Base-by-base conservation (phyloP, 2,329 filamentous ascomycete genomes). In the Monilinia fructigena region DNA sequence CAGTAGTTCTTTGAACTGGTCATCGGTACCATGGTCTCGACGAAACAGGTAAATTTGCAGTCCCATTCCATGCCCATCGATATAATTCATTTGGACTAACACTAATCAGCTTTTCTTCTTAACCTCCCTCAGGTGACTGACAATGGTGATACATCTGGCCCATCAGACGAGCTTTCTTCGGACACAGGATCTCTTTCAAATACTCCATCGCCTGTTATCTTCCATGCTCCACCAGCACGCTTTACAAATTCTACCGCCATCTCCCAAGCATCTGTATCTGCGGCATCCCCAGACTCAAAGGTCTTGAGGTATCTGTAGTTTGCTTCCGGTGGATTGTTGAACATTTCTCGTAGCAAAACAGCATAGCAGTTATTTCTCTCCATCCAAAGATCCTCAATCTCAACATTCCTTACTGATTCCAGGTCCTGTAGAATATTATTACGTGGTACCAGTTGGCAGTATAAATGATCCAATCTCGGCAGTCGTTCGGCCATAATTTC, bases 401-500 rank as follows among this genome's bases (percentile, higher is more conserved):
- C 45, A 40, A 67, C 35, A 3, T 16, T 35, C 16, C n/a, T 56
- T 47, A 54, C 63, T 38, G 47, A 10, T 16, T 55, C 47, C 26
- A 35, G 14, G 8, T 67, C 23, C 26, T 64, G 16, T 11, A 80
- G 75, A 1, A 78, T 71, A 54, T 72, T 65, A 59, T 73, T 74
- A 50, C 73, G 70, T 1, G 82, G 82, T 3, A 80, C 79, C 16
- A 83, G 69, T 63, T 87, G 86, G 16, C 88, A 76, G 65, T 81
- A 87, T 0, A 89, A 76, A 16, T 78, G 78, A 53, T 83, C 79
- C 3, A 90, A 71, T 14, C 76, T 80, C 1, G 81, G 82, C 68
- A 88, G 80, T 67, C 79, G 71, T 2, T 77, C 74, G 2, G 85
- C 75, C 1, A 85, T 77, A 55, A 77, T 78, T 50, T 82, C 77